Base-by-base conservation (phyloP, 2,329 filamentous ascomycete genomes). In the Fonsecaea multimorphosa region DNA sequence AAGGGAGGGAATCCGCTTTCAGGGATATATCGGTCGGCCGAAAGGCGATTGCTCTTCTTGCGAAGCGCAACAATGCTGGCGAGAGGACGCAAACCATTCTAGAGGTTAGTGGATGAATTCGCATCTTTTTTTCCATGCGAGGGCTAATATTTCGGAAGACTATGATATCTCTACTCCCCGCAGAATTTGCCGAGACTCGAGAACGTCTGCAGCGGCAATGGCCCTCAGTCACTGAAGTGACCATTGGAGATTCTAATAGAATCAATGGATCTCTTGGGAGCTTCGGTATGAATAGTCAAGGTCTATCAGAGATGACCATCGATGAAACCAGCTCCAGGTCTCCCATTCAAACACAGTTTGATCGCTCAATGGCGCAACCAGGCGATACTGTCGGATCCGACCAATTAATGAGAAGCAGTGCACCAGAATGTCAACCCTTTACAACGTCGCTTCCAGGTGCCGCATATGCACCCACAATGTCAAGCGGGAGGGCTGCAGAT, bases 171-270 rank as follows among this genome's bases (percentile, higher is more conserved):
- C 19, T 54, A 16, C 52, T 54, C 16, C 52, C 52, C 9, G 32
- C 8, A 31, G 52, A 54, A 36, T 54, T 54, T 34, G 19, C 52
- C 9, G 52, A 54, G 52, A 54, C 52, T 54, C 27, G 52, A 54
- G 27, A 54, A 34, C 52, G 32, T 11, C 32, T 54, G 11, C 12
- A 54, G 24, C 16, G 24, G 3, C 52, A 54, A 32, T 12, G 32
- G 29, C 32, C 27, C 9, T 3, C 12, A n/a, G 27, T 12, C 52
- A 54, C 11, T 32, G 32, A 32, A n/a, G 6, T 24, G 19, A n/a
- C 19, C 22, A 6, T 24, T 16, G 19, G 3, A 16, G 11, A 24
- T 49, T 49, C 19, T 14, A 22, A 12, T 12, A 16, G 16, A 14
- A 6, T 8, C 9, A 24, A 49, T 24, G 16, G 6, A 5, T 49